Conservation (phyloP, 345 rosid genomes). For the Pelargonium nanum region DNA sequence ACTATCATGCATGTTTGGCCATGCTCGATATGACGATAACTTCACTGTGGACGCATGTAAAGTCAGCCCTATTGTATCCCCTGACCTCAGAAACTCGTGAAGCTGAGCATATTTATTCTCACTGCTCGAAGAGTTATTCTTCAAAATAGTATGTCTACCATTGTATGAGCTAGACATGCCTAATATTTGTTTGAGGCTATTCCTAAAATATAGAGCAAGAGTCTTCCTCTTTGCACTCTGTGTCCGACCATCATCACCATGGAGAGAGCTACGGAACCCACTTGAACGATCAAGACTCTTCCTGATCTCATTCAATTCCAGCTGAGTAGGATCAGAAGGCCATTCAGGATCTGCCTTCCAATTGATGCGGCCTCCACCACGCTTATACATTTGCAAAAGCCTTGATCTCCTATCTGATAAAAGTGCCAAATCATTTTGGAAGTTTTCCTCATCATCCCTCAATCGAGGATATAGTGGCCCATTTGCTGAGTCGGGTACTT, state of each 20-base stretch:
- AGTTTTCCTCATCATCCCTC: conserved; percentile 38
- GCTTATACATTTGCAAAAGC: conserved; percentile 40
- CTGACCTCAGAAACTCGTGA: conserved; percentile 46
- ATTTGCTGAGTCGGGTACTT: conserved; percentile 26
- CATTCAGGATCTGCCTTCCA: conserved; percentile 27
- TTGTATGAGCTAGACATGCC: conserved; percentile 40
- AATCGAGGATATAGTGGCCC: conserved; percentile 43
- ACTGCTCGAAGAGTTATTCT: conserved; percentile 40
- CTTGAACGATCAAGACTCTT: conserved; percentile 26
- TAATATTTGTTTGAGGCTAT: conserved; percentile 44
- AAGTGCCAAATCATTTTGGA: conserved; percentile 27
- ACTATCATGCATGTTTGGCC: conserved; percentile 79
- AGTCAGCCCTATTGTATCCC: conserved; percentile 52
- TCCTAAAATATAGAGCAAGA: conserved; percentile 36
- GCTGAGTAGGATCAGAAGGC: conserved; percentile 30
- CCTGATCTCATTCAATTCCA: conserved; percentile 34
- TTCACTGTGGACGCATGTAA: conserved; percentile 38
- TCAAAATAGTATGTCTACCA: conserved; percentile 21
- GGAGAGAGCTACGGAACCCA: conserved; percentile 13
- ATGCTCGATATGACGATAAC: conserved; percentile 63
- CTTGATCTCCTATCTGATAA: conserved; percentile 47
- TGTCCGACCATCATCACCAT: conserved; percentile 26
- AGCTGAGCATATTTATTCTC: conserved; percentile 44
- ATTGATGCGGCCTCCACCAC: conserved; percentile 31
- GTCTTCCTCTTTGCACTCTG: conserved; percentile 30